Evolutionary conservation across 768 basidiomycete species (phyloP).

Genomic region (Mycena amicta): DNA sequence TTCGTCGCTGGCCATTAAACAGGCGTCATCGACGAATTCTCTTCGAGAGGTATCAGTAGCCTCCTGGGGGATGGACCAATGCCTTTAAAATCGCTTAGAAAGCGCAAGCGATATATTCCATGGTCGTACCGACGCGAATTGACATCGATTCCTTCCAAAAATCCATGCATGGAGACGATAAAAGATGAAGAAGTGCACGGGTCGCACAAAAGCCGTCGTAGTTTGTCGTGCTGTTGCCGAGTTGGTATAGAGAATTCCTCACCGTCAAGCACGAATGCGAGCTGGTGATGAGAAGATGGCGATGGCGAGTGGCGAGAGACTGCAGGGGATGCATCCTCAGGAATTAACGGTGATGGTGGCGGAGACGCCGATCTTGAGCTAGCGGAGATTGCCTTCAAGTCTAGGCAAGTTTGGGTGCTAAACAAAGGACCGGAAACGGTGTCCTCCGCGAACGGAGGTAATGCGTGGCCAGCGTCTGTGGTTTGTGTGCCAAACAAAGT

Average conservation of each 20-base stretch:
- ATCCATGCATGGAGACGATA: constrained; percentile 42
- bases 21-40: constrained; percentile 47
- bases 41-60: constrained; percentile 17
- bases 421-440: neutral
- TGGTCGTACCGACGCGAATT: constrained; percentile 24
- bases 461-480: neutral
- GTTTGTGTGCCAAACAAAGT: too few species aligned
- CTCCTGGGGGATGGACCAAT: constrained; percentile 19
- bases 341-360: neutral
- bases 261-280: constrained; percentile 17
- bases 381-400: neutral
- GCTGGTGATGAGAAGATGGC: neutral
- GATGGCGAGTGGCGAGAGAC: neutral
- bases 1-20: constrained; percentile 32
- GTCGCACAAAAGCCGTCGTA: constrained; percentile 38
- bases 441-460: neutral
- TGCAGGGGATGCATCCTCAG: neutral
- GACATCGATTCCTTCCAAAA: constrained; percentile 33
- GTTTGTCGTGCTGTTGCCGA: constrained; percentile 35
- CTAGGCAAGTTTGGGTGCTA: neutral
- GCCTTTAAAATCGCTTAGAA: constrained; percentile 18
- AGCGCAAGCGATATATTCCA: constrained; percentile 1
- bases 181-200: constrained; percentile 23
- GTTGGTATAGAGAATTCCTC: constrained; percentile 21
- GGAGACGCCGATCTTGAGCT: neutral